These are phyloP conservation scores for Gnomoniopsis smithogilvyi DNA, from an alignment of 2,329 filamentous ascomycete species.

Conservation along the genomic window DNA sequence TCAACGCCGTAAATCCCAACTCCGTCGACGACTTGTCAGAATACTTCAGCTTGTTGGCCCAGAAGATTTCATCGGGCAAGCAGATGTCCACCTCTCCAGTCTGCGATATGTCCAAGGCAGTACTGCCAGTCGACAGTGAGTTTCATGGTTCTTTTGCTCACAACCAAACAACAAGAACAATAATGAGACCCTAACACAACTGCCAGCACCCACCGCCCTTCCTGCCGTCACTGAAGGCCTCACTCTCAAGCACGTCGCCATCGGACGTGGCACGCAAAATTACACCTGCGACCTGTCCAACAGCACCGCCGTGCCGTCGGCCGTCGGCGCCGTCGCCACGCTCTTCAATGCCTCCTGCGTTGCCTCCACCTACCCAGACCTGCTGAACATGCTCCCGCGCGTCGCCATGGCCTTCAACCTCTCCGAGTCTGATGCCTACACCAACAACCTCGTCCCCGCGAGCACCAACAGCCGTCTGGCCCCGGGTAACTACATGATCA, in stretches of 20 bases:
- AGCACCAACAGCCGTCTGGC: conserved; percentile 33
- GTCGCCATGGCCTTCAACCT: conserved; percentile 67
- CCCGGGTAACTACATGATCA: conserved; percentile 60
- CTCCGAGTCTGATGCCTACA: conserved; percentile 31
- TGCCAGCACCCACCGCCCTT: conserved; percentile 53
- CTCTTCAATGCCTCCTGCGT: conserved; percentile 88
- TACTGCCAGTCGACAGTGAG: conserved; percentile 36
- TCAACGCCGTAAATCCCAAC: conserved; percentile 35
- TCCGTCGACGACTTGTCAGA: conserved; percentile 46
- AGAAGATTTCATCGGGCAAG: conserved; percentile 49
- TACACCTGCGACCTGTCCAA: conserved; percentile 75
- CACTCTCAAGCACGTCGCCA: conserved; percentile 70
- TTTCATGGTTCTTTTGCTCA: neutral
- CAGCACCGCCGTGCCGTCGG: conserved; percentile 57
- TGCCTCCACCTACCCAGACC: conserved; percentile 63
- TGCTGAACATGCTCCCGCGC: conserved; percentile 62
- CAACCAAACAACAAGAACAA: conserved; percentile 7
- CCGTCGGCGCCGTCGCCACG: conserved; percentile 72
- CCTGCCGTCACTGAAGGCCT: conserved; percentile 59
- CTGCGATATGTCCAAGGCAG: conserved; percentile 53
- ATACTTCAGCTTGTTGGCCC: conserved; percentile 59
- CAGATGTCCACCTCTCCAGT: conserved; percentile 36
- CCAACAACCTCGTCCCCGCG: conserved; percentile 9
- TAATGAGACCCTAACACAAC: conserved; percentile 25
- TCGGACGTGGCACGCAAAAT: conserved; percentile 90